phyloP scores from a whole-genome alignment of 306 rosid species.

The Prosopis cineraria region DNA sequence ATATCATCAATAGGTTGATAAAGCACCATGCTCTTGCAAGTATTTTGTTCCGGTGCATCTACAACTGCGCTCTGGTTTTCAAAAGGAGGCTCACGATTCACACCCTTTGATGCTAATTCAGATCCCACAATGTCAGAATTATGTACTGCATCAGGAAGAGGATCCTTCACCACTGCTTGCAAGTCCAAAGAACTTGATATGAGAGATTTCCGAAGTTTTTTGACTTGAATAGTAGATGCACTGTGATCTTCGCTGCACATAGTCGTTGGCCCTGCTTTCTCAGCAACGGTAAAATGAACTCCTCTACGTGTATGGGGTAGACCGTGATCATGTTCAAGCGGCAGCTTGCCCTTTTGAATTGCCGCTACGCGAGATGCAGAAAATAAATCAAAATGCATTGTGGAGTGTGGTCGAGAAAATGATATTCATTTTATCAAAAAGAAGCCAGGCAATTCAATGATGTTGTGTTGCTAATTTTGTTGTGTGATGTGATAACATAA shows the following conservation, averaged over 20 bases:
- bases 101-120: slow-evolving; percentile 42
- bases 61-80: slow-evolving; percentile 40
- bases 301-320: slow-evolving; percentile 47
- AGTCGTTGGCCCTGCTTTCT: slow-evolving; percentile 36
- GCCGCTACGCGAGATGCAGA: slow-evolving; percentile 38
- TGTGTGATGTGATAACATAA: neutral
- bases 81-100: slow-evolving; percentile 27
- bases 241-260: slow-evolving; percentile 24
- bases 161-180: slow-evolving; percentile 62
- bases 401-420: neutral
- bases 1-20: slow-evolving; percentile 38
- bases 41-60: slow-evolving; percentile 36
- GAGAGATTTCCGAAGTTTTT: slow-evolving; percentile 63
- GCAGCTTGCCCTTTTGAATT: slow-evolving; percentile 31
- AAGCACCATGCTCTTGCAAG: slow-evolving; percentile 33
- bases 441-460: slow-evolving; percentile 12
- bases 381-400: neutral
- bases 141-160: slow-evolving; percentile 71
- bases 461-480: neutral
- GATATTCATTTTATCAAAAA: neutral
- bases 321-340: slow-evolving; percentile 44
- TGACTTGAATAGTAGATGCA: slow-evolving; percentile 47
- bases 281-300: slow-evolving; percentile 47
- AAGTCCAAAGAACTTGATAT: slow-evolving; percentile 64
- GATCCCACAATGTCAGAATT: slow-evolving; percentile 50